These are phyloP conservation scores for Scleroderma bovista DNA, from an alignment of 768 basidiomycete genomes.

Conservation along the genomic window DNA sequence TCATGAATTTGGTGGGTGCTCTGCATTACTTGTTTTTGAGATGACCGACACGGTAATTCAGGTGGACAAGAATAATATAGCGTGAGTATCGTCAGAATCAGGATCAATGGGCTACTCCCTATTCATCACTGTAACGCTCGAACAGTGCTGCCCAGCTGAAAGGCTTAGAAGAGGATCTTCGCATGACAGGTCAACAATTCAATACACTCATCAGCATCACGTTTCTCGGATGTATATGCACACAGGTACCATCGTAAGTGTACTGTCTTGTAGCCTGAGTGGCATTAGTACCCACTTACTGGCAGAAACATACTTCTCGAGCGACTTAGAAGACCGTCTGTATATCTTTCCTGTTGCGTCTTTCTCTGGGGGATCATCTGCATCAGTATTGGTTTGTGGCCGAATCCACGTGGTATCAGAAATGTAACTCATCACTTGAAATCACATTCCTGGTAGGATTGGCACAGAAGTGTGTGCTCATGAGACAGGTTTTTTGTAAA, in stretches of 20 bases:
- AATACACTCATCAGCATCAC: slow-evolving; percentile 58
- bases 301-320: not conserved
- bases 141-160: slow-evolving; percentile 57
- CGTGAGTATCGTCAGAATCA: slow-evolving; percentile 31
- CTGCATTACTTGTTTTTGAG: not conserved
- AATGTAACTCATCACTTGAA: no score
- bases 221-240: slow-evolving; percentile 62
- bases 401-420: no score
- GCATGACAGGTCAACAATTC: slow-evolving; percentile 53
- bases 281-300: not conserved
- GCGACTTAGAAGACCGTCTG: not conserved
- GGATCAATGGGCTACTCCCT: not conserved
- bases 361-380: not conserved
- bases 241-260: slow-evolving; percentile 67
- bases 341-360: not conserved
- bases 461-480: no score
- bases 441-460: no score
- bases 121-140: not conserved
- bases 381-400: not conserved
- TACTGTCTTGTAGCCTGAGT: not conserved
- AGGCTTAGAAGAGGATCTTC: slow-evolving; percentile 60
- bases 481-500: no score
- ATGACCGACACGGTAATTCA: slow-evolving; percentile 12
- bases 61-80: slow-evolving; percentile 62
- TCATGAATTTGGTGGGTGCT: slow-evolving; percentile 15